Evolutionary conservation across 2,329 filamentous ascomycete genomes (phyloP), one percentile per base, ranked within the genome.

Genomic region (Rasamsonia emersonii): DNA sequence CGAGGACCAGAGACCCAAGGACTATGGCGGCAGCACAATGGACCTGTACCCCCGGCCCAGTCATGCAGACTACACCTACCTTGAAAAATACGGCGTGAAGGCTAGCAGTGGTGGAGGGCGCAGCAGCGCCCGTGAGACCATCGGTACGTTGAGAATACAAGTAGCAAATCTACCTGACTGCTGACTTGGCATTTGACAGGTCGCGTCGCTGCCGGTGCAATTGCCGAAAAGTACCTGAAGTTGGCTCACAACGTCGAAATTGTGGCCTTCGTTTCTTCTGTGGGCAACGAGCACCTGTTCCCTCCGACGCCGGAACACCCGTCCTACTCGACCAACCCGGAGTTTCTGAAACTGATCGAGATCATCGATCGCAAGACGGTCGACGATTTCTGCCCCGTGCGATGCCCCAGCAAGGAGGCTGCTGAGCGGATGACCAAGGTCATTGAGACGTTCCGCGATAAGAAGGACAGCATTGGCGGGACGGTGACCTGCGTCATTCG

Each of bases 41-140:
- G 85, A 96, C 61, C 65, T 78, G 41, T 96, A 82, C 71, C 91
- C 91, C 4, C 75, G 91, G 31, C 91, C 89, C 20, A 86, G 79
- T 56, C 91, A 96, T 63, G 89, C 91, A 38, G 89, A 96, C 64
- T 95, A 82, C 76, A 96, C 91, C 39, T 96, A 96, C 65, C 71
- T 94, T 39, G 84, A 94, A 61, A 96, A 96, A 67, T 98, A 98
- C 59, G 89, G 89, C 36, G 79, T 93, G 47, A 93, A 93, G 68
- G 86, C 91, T 21, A 84, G 77, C 56, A 86, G 79, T 40, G 89
- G 91, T 37, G 89, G 91, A 47, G 89, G 91, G 33, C 75, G 91
- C 41, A 88, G 82, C 56, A 88, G 81, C 56, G 91, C 91, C n/a
- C 72, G 89, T 43, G 89, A 96, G 71, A 96, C 89, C 8, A 94